Evolutionary conservation across 169 alveolate species (phyloP).

Genomic region (Plasmodium knowlesi): DNA sequence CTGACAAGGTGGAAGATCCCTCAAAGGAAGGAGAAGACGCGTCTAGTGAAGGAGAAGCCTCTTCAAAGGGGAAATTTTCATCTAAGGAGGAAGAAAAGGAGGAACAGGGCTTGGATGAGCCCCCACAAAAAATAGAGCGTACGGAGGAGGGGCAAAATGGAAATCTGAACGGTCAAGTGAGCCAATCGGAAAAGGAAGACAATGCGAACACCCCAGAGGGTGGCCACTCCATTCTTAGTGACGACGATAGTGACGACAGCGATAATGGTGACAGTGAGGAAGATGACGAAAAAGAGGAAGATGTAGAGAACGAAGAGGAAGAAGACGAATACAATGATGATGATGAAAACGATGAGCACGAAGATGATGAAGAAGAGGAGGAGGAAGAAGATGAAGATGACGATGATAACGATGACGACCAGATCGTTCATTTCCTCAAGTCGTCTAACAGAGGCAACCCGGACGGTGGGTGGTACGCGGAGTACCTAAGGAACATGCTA

Average conservation of each 20-base stretch:
- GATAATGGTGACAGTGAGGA: neutral
- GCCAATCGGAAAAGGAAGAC: neutral
- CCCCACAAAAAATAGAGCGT: neutral
- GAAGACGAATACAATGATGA: neutral
- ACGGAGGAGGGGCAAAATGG: neutral
- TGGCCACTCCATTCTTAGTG: neutral
- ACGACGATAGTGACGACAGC: neutral
- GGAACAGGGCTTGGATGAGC: neutral
- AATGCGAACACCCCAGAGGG: neutral
- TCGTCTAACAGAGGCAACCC: neutral
- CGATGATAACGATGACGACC: neutral
- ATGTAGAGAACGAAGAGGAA: neutral
- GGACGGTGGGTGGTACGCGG: slow-evolving; percentile 10
- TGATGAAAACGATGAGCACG: neutral
- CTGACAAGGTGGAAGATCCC: neutral
- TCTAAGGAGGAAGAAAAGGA: neutral
- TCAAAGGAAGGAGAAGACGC: neutral
- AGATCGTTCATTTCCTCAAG: slow-evolving; percentile 28
- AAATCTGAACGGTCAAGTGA: neutral
- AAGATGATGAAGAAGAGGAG: neutral
- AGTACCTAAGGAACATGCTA: slow-evolving; percentile 11
- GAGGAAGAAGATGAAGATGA: neutral
- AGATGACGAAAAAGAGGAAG: neutral
- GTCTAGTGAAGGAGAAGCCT: neutral
- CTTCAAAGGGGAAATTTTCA: neutral